Evolutionary conservation across 208 protist species (phyloP), one percentile per base, ranked within the genome.

Genomic region (Lotmaria passim): DNA sequence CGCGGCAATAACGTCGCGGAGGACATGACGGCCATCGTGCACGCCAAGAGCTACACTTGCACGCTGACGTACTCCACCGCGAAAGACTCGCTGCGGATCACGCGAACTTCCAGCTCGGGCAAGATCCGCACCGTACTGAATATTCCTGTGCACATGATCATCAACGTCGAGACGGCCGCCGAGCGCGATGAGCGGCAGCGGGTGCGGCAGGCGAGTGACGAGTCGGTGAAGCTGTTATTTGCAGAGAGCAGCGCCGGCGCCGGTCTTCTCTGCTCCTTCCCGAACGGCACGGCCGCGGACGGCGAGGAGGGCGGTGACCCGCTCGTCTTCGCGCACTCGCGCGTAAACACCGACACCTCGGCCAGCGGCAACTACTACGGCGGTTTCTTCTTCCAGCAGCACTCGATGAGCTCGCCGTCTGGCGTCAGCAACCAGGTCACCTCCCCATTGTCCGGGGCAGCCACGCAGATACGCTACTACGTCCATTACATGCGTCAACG

Each of bases 91-190:
- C 15, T 91, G 1, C 67, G 50, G 15, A 69, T 90, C 44, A 73
- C 67, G 0, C 74, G 66, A 43, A 55, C 58, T 46, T 48, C 71
- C 8, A 60, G 33, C 8, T 47, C 21, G 5, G 81, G 79, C 31
- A 80, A 78, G 31, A 53, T 39, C 17, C 75, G 70, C 31, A 75
- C 62, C 14, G 30, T 91, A 10, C 52, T 92, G 15, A 85, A 88
- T 59, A 78, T 95, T 23, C 76, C 85, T 1, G 21, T 78, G 26
- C 63, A 68, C 61, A 62, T 64, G 26, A 60, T 93, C 30, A 66
- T 95, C 39, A 95, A 95, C 69, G 52, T 93, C 30, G 87, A 93
- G 68, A 89, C 76, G 10, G 57, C 63, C 0, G 78, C 84, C 26
- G 87, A 95, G 58, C 43, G 70, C 11, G 68, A 77, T 23, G 57